These are phyloP conservation scores for Hibiscus syriacus DNA, from an alignment of 345 rosid genomes.

Conservation along the genomic window DNA sequence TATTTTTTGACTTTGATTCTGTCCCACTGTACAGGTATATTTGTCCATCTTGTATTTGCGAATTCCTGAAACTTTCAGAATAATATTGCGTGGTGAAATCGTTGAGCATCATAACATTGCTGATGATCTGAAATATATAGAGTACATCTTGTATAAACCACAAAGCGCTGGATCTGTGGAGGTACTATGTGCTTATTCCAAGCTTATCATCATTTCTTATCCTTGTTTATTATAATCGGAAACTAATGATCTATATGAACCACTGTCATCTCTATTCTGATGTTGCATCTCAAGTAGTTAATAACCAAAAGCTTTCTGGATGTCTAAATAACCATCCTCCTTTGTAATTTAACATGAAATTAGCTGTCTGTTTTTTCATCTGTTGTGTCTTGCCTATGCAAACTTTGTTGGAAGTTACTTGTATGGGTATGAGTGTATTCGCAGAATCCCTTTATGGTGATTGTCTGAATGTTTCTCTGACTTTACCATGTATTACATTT, in stretches of 20 bases:
- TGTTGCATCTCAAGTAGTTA: slow-evolving; percentile 2
- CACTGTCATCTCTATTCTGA: not conserved
- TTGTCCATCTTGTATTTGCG: slow-evolving; percentile 80
- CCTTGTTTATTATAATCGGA: not conserved
- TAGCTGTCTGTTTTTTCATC: not conserved
- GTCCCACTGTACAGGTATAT: slow-evolving; percentile 46
- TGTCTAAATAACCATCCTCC: not conserved
- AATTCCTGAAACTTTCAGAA: slow-evolving; percentile 60
- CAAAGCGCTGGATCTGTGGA: slow-evolving; percentile 53
- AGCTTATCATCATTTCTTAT: not conserved
- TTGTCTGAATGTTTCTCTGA: not conserved
- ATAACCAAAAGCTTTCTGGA: not conserved
- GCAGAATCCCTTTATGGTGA: not conserved
- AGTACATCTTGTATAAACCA: slow-evolving; percentile 82
- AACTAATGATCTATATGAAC: slow-evolving; percentile 1
- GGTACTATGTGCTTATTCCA: slow-evolving; percentile 29
- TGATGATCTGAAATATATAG: slow-evolving; percentile 68
- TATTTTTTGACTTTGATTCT: not conserved
- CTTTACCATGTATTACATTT: not conserved
- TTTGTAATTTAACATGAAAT: not conserved
- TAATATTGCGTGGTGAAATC: slow-evolving; percentile 59
- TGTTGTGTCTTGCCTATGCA: not conserved
- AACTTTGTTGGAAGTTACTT: not conserved
- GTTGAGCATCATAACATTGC: slow-evolving; percentile 83
- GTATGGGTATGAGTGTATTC: not conserved